Conservation (phyloP, 2,329 filamentous ascomycete genomes). For the Botrytis pseudocinerea region DNA sequence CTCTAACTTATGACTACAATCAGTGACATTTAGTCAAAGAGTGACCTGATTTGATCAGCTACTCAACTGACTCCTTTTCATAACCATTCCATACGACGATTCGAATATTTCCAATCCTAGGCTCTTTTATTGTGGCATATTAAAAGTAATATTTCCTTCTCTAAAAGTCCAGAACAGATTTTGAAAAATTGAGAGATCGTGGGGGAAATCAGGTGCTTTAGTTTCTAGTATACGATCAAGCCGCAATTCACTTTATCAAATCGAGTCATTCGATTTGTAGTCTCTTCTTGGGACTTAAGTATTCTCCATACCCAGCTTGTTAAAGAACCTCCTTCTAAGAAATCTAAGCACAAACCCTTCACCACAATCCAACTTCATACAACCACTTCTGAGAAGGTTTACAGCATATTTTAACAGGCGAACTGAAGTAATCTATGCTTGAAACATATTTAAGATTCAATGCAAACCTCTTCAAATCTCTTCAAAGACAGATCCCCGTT, state of each 20-base stretch:
- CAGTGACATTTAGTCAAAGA: neutral
- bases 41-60: neutral
- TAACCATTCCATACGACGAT: neutral
- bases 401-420: neutral
- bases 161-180: neutral
- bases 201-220: neutral
- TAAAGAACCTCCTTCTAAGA: neutral
- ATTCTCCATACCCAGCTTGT: neutral
- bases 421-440: neutral
- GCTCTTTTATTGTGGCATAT: neutral
- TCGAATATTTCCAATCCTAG: accelerated
- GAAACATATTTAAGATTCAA: accelerated
- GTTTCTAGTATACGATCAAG: neutral
- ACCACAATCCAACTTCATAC: neutral
- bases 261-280: neutral
- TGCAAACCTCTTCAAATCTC: neutral
- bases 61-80: too few relatives aligned
- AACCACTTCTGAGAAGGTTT: neutral
- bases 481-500: neutral
- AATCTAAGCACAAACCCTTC: neutral
- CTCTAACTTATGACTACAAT: neutral
- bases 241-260: neutral
- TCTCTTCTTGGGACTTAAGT: neutral
- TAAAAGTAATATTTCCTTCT: neutral
- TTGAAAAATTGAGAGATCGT: neutral